Evolutionary conservation across 495 filamentous ascomycete genomes (phyloP), one percentile per base, ranked within the genome.

Genomic region (Hypomontagnella submonticulosa): DNA sequence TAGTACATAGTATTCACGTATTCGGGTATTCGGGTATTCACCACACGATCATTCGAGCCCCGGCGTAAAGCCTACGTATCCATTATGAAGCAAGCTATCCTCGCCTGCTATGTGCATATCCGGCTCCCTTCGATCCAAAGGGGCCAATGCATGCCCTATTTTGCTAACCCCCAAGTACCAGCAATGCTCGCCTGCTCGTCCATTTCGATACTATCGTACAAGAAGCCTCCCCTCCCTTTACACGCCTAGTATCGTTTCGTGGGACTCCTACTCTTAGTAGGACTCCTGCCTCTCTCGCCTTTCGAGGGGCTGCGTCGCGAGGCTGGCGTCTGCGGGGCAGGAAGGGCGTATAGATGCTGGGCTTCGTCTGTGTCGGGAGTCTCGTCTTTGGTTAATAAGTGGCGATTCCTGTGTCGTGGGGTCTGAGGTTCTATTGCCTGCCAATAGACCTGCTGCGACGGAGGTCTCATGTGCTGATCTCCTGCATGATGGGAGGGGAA

Each of bases 291-390:
- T 49, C 80, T 71, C 12, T 82, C 79, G 8, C 75, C 72, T 52
- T 81, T 83, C 19, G 77, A 76, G 0, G 81, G 80, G 38, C 81
- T 82, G 18, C 75, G 70, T 59, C 76, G 69, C 11, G 63, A 66
- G 2, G 70, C 67, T 0, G 80, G 77, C 1, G 78, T 81, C 50
- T 79, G 74, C 2, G 74, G 74, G 20, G 79, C 72, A 56, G 75
- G 66, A 20, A 81, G 70, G 1, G 72, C 58, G 37, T 73, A 73
- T 23, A 69, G 60, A 43, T 57, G 58, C 4, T 73, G 75, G 15
- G 74, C 76, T 13, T 69, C 75, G 32, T 82, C 80, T 4, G 76
- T 76, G 13, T 81, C 81, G 0, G 78, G 79, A 10, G 77, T 79
- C 49, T 77, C 73, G 12, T 66, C 71, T 18, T 76, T 68, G 13